Evolutionary conservation across 768 basidiomycete species (phyloP).

Genomic region (Chalciporus chontae): DNA sequence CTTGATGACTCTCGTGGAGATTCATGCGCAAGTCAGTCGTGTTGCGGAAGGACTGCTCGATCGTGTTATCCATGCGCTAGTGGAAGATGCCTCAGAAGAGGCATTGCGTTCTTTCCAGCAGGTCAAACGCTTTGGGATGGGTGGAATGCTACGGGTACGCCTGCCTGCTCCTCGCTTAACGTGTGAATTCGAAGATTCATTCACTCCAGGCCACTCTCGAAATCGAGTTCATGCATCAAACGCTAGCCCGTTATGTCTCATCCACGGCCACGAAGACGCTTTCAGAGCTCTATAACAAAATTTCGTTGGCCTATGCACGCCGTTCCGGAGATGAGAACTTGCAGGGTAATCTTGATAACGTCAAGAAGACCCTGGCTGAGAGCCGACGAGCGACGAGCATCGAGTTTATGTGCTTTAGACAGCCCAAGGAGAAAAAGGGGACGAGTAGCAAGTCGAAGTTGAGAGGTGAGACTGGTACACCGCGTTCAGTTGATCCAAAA

Average conservation of each 20-base stretch:
- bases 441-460: constrained; percentile 14
- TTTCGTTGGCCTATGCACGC: constrained; percentile 88
- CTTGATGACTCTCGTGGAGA: constrained; percentile 82
- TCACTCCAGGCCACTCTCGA: constrained; percentile 87
- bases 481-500: constrained; percentile 21
- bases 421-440: constrained; percentile 47
- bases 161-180: constrained; percentile 25
- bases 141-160: constrained; percentile 89
- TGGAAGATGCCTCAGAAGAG: constrained; percentile 80
- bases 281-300: constrained; percentile 89
- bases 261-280: constrained; percentile 77
- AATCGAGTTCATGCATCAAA: constrained; percentile 99
- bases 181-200: neutral
- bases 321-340: constrained; percentile 83
- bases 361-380: constrained; percentile 87
- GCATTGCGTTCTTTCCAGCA: constrained; percentile 84
- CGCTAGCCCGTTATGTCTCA: constrained; percentile 84
- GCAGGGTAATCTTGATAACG: constrained; percentile 82
- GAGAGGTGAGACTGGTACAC: constrained; percentile 12
- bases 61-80: constrained; percentile 75
- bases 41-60: constrained; percentile 78
- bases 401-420: constrained; percentile 92
- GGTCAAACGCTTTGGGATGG: constrained; percentile 92
- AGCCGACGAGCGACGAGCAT: constrained; percentile 88
- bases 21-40: constrained; percentile 87